These are phyloP conservation scores for Aspergillus sp. DNA, from an alignment of 2,329 filamentous ascomycete species.

Conservation along the genomic window DNA sequence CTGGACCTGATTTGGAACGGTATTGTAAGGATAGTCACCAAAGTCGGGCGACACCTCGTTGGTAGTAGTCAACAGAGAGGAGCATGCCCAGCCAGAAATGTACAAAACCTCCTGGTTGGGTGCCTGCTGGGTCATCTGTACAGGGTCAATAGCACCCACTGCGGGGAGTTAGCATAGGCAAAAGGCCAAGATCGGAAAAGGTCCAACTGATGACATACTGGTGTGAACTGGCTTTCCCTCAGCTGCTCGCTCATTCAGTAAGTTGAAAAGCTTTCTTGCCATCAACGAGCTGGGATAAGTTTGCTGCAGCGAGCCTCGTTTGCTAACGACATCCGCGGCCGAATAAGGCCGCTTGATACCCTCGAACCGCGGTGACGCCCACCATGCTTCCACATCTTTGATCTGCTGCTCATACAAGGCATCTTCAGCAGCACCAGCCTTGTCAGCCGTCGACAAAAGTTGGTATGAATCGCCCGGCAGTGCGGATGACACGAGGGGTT, in stretches of 20 bases:
- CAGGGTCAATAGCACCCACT: slow-evolving; percentile 98
- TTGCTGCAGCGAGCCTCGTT: slow-evolving; percentile 84
- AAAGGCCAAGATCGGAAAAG: no score
- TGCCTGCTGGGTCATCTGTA: slow-evolving; percentile 99
- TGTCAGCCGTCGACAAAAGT: slow-evolving; percentile 74
- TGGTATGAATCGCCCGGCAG: slow-evolving; percentile 80
- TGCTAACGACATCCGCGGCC: slow-evolving; percentile 87
- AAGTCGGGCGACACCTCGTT: slow-evolving; percentile 98
- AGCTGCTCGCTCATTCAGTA: slow-evolving; percentile 75
- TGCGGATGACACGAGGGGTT: slow-evolving; percentile 62
- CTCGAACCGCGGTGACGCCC: slow-evolving; percentile 78
- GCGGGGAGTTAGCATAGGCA: background rate
- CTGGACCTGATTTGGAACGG: slow-evolving; percentile 96
- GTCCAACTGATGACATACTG: slow-evolving; percentile 54
- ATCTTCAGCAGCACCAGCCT: slow-evolving; percentile 80
- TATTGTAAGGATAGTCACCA: slow-evolving; percentile 98
- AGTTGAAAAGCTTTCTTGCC: slow-evolving; percentile 90
- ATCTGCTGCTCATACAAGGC: slow-evolving; percentile 81
- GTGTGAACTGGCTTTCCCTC: slow-evolving; percentile 90
- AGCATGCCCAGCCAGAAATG: slow-evolving; percentile 96
- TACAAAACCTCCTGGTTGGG: slow-evolving; percentile 95
- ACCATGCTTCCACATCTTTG: slow-evolving; percentile 85
- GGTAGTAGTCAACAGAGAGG: slow-evolving; percentile 84
- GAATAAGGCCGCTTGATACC: slow-evolving; percentile 92
- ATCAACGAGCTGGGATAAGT: slow-evolving; percentile 90